These are phyloP conservation scores for Botrytis byssoidea DNA, from an alignment of 2,329 filamentous ascomycete species.

Conservation along the genomic window DNA sequence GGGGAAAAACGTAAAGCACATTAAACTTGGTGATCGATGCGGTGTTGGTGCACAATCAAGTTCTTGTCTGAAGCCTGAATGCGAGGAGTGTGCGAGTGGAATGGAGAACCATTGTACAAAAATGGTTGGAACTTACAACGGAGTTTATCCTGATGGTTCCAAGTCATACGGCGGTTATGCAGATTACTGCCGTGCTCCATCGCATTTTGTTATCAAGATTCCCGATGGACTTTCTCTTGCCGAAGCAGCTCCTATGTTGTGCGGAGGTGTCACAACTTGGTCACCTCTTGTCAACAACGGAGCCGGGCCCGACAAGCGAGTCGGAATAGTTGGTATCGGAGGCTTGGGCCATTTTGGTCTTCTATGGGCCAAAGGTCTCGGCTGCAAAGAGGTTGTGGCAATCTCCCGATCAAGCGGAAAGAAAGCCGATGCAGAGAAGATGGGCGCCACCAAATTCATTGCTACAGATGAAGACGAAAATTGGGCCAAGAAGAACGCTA, in stretches of 20 bases:
- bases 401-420: conserved; percentile 39
- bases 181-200: conserved; percentile 20
- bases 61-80: conserved; percentile 20
- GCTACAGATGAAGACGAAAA: conserved; percentile 17
- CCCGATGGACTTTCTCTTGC: conserved; percentile 18
- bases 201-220: conserved; percentile 19
- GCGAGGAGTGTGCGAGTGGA: conserved; percentile 20
- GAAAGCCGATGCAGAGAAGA: conserved; percentile 20
- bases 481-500: conserved; percentile 51
- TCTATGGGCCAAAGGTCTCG: conserved; percentile 66
- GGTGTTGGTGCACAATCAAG: conserved; percentile 53
- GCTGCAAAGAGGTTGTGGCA: conserved; percentile 62
- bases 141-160: conserved; percentile 15
- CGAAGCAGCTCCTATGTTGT: conserved; percentile 20
- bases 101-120: conserved; percentile 14
- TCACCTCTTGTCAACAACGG: conserved; percentile 18
- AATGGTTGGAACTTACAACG: conserved; percentile 16
- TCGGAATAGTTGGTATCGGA: conserved; percentile 69
- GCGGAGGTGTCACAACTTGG: conserved; percentile 18
- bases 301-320: conserved; percentile 47
- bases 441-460: conserved; percentile 20
- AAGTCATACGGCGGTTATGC: conserved; percentile 20
- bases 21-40: conserved; percentile 54
- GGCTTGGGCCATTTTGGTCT: conserved; percentile 71
- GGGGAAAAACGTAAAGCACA: conserved; percentile 44